phyloP scores from a whole-genome alignment of 2,329 filamentous ascomycete species.

The Harringtonia aguacate region DNA sequence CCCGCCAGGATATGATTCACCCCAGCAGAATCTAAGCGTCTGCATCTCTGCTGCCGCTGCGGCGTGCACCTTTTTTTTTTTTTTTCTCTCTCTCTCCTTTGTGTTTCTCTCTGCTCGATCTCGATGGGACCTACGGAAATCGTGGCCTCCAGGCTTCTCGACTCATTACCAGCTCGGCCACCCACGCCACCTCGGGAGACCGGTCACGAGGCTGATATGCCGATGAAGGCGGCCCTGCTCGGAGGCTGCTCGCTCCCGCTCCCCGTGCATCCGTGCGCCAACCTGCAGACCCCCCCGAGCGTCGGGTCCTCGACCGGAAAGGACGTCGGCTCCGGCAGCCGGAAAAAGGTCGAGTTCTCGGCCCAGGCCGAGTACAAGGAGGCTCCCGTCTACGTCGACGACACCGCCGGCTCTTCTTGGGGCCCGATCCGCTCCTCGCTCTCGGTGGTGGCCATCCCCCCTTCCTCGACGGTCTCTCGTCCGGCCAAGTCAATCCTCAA shows the following conservation, averaged over 20 bases:
- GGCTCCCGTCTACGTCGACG: slow-evolving; percentile 32
- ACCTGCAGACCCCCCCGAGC: slow-evolving; percentile 42
- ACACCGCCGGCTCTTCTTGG: slow-evolving; percentile 15
- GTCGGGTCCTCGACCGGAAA: slow-evolving; percentile 22
- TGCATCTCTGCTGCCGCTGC: too few species aligned
- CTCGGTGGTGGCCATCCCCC: slow-evolving; percentile 25
- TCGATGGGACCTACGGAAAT: slow-evolving; percentile 27
- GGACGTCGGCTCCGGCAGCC: slow-evolving; percentile 13
- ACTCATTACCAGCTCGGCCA: slow-evolving; percentile 45
- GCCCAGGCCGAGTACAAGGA: slow-evolving; percentile 46
- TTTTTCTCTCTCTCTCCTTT: neutral
- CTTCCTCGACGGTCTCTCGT: slow-evolving; percentile 22
- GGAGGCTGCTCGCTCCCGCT: slow-evolving; percentile 13
- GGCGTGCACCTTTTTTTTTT: neutral
- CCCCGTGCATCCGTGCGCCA: slow-evolving; percentile 26
- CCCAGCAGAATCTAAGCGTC: too few species aligned
- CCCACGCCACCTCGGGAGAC: slow-evolving; percentile 58
- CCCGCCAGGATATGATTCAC: too few species aligned
- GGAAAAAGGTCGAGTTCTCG: slow-evolving; percentile 49
- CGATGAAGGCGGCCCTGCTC: neutral
- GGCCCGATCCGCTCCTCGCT: neutral
- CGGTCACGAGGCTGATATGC: slow-evolving; percentile 21
- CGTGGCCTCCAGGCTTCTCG: slow-evolving; percentile 30
- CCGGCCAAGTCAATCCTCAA: slow-evolving; percentile 70
- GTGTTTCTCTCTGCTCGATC: neutral